Evolutionary conservation across 768 basidiomycete species (phyloP), one percentile per base, ranked within the genome.

Genomic region (Lactarius indigo): DNA sequence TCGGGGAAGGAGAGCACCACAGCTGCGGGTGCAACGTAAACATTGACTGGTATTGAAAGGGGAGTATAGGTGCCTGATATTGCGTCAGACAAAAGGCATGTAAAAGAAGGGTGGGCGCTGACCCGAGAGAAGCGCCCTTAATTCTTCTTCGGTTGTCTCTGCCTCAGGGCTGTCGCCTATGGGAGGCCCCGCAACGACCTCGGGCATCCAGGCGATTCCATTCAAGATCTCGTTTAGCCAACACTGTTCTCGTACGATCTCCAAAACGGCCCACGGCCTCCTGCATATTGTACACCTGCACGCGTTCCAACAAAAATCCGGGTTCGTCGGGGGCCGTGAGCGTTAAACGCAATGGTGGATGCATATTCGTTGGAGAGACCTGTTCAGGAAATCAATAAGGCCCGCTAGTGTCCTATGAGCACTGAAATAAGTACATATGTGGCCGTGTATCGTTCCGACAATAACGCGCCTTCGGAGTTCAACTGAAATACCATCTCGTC

Each of bases 181-280:
- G 17, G 74, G 73, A 18, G 70, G 64, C 37, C 74, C 72, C 17
- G 23, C 59, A 9, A 79, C 66, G 12, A 78, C 80, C 71, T 91
- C 89, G 4, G 85, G 79, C 31, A 76, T 75, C 91, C 92, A 94
- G 15, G 83, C 76, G 55, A 84, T 85, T 55, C 83, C 80, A 5
- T 78, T 72, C 26, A 94, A 75, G n/a, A 82, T 81, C 71, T 89
- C 89, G 72, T 93, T 94, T 20, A 93, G 72, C 92, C 92, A 94
- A 71, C 88, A 90, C 76, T 93, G 92, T 67, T 93, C 91, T 65
- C 84, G 82, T 5, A 93, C 89, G 71, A 94, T 83, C 88, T 93
- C 91, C 23, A 93, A 74, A 56, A 93, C 83, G 2, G 83, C 86
- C 85, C 87, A 91, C n/a, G 1, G 91, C 85, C 72, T 94, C 86